Base-by-base conservation (phyloP, 106 monocot species). In the Acorus calamus region DNA sequence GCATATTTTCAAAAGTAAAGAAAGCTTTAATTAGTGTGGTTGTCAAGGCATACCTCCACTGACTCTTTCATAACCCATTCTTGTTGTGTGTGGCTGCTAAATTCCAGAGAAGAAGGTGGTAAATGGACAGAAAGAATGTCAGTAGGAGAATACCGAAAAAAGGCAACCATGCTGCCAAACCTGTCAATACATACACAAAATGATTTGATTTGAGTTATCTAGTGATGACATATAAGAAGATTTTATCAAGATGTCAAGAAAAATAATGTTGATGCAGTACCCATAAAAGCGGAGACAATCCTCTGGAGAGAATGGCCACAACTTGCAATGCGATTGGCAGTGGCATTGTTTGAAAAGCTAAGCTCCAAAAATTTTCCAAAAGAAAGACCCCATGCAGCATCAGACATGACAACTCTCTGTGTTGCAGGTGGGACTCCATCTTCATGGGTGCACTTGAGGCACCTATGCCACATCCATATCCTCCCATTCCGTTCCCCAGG, bases 391-490 rank as follows among this genome's bases (percentile, higher is more conserved):
- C 87, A 91, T 13, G 96, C 96, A 57, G 91, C 80, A 66, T 90
- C 84, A 64, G 96, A 96, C 87, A 96, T 91, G 59, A 87, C 52
- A n/a, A 96, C 96, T 58, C 96, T 87, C 42, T 50, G 82, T 50
- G 77, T 76, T 63, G 83, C 80, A 64, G 96, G 96, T 49, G 90
- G 96, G 52, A 87, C 66, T 68, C 87, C 87, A 68, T 85, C 77
- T 50, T 67, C 57, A 2, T 69, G 64, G 64, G 81, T 67, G 66
- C 96, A 96, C 63, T 68, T 83, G 44, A 91, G 79, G 64, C 96
- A 96, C 49, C 96, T 63, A 49, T 96, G 96, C 96, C 96, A 96
- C 96, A 96, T 96, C 96, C 96, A 96, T 78, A 96, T 96, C 82
- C 70, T 80, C 59, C 87, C 87, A 72, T 96, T 91, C 59, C 49